Evolutionary conservation across 2,329 filamentous ascomycete species (phyloP).

Genomic region (Aspergillus novofumigatus): DNA sequence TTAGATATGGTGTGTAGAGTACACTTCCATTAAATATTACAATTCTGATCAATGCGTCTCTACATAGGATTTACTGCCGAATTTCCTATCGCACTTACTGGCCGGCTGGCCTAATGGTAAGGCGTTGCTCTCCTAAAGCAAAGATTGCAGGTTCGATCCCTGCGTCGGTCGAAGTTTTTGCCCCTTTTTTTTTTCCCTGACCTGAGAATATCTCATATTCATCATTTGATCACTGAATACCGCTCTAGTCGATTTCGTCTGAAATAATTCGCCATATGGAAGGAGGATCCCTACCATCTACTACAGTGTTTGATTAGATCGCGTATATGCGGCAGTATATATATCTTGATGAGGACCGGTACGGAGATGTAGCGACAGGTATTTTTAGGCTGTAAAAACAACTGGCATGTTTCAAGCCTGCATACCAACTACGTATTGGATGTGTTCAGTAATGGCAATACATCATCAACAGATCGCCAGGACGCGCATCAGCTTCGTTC

Average conservation of each 20-base stretch:
- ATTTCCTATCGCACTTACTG: background rate
- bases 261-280: background rate
- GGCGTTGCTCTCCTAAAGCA: background rate
- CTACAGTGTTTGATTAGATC: background rate
- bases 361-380: background rate
- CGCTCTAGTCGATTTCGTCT: background rate
- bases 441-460: background rate
- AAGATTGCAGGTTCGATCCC: background rate
- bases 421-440: background rate
- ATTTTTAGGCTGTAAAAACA: background rate
- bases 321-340: background rate
- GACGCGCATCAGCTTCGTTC: background rate
- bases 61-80: accelerated
- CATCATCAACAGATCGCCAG: background rate
- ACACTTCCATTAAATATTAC: no score
- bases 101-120: background rate
- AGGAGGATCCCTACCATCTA: background rate
- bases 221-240: background rate
- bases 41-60: accelerated
- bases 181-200: background rate
- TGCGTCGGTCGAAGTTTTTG: background rate
- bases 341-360: background rate
- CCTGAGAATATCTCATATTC: background rate
- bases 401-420: background rate
- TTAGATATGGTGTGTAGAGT: no score